Evolutionary conservation across 192 early-diverging fungal species (phyloP).

Genomic region (Gonapodya sp.): DNA sequence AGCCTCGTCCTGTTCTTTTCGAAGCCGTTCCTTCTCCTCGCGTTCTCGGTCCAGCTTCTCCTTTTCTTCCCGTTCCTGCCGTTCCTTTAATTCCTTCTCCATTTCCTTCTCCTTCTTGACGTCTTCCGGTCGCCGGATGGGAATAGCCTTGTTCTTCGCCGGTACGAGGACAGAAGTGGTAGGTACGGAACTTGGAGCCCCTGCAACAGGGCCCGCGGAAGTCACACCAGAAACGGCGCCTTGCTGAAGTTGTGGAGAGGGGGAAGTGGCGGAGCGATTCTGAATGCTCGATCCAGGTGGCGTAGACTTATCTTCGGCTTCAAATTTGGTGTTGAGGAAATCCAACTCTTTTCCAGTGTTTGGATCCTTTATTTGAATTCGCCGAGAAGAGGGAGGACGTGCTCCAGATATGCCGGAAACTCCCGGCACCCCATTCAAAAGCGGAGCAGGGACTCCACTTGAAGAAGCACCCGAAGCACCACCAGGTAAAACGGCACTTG

Average conservation of each 20-base stretch:
- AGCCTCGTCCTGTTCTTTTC: neutral
- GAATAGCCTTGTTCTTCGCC: neutral
- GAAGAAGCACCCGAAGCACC: neutral
- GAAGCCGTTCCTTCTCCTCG: neutral
- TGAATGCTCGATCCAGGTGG: neutral
- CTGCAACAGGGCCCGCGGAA: neutral
- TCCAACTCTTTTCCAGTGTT: constrained; percentile 5
- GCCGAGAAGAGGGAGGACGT: neutral
- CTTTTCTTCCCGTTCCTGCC: neutral
- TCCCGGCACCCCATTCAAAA: neutral
- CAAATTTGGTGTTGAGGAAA: neutral
- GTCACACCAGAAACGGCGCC: neutral
- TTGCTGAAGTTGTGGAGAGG: neutral
- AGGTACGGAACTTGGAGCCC: neutral
- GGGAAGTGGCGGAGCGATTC: neutral
- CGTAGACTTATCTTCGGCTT: neutral
- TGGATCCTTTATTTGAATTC: neutral
- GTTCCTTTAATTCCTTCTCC: constrained; percentile 4
- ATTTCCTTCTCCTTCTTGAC: neutral
- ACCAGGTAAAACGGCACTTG: neutral
- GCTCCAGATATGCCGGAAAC: neutral
- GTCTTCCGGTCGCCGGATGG: neutral
- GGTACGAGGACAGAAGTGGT: neutral
- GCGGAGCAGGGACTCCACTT: too few relatives aligned
- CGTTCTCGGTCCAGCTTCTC: neutral